Conservation (phyloP, 2,329 filamentous ascomycete genomes). For the Trichophyton equinum region DNA sequence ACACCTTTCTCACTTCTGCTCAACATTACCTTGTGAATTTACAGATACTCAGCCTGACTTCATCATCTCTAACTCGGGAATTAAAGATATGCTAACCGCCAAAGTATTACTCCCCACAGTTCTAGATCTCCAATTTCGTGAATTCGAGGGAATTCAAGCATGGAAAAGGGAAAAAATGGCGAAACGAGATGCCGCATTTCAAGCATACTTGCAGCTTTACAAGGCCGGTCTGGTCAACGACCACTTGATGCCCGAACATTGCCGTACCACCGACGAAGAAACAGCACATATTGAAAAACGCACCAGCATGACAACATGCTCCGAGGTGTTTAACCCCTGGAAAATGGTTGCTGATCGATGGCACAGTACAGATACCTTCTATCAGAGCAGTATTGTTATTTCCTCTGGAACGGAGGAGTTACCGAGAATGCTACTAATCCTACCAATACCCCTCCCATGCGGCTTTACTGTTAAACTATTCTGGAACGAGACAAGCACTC, state of each 20-base stretch:
- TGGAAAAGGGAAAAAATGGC: slow-evolving; percentile 65
- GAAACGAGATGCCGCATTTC: slow-evolving; percentile 68
- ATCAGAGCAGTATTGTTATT: slow-evolving; percentile 16
- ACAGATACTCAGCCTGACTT: slow-evolving; percentile 58
- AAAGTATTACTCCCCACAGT: slow-evolving; percentile 59
- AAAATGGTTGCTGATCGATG: slow-evolving; percentile 22
- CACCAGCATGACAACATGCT: slow-evolving; percentile 20
- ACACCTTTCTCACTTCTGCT: slow-evolving; percentile 78
- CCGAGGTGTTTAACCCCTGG: slow-evolving; percentile 29
- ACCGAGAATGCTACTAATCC: slow-evolving; percentile 15
- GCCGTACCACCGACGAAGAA: slow-evolving; percentile 27
- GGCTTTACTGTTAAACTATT: slow-evolving; percentile 19
- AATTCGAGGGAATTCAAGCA: slow-evolving; percentile 35
- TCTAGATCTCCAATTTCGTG: slow-evolving; percentile 51
- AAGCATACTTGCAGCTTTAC: slow-evolving; percentile 62
- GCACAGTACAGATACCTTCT: slow-evolving; percentile 12
- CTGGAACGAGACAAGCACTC: slow-evolving; percentile 19
- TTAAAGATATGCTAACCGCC: slow-evolving; percentile 29
- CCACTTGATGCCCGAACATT: slow-evolving; percentile 52
- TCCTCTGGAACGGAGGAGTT: slow-evolving; percentile 7
- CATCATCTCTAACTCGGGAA: slow-evolving; percentile 35
- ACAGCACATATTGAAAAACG: slow-evolving; percentile 23
- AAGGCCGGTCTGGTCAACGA: slow-evolving; percentile 61
- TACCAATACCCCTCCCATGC: slow-evolving; percentile 17
- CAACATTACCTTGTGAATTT: slow-evolving; percentile 47